A percentile compares a stretch with the other conserved stretches of the same genome.
Conservation (phyloP, 805 yeast species). For the Pichia pseudocactophila region DNA sequence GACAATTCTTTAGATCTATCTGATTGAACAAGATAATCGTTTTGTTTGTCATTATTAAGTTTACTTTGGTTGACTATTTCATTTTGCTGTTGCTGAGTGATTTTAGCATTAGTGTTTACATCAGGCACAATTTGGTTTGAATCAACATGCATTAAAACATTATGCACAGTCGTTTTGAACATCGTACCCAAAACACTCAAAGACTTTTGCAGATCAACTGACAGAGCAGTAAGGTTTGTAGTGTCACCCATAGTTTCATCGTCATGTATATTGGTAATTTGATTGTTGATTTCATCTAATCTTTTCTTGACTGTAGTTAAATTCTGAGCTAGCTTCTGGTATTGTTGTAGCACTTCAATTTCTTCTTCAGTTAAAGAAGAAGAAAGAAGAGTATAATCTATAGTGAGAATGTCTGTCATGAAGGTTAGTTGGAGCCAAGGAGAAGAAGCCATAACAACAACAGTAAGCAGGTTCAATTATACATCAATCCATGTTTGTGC, state of each 20-base stretch:
- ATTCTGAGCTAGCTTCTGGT: conserved; percentile 30
- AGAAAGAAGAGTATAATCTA: conserved; percentile 4
- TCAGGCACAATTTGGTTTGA: conserved; percentile 3
- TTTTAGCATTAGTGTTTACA: not conserved
- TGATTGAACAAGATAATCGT: too few relatives aligned
- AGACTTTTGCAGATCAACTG: conserved; percentile 11
- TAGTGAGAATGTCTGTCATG: conserved; percentile 7
- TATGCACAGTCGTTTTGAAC: conserved; percentile 24
- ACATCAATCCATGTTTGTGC: not conserved
- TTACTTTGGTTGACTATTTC: too few relatives aligned
- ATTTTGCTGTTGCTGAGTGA: too few relatives aligned
- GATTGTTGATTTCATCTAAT: conserved; percentile 15
- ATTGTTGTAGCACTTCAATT: conserved; percentile 29
- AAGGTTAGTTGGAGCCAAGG: too few relatives aligned
- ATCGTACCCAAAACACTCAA: conserved; percentile 23
- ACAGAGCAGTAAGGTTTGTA: not conserved
- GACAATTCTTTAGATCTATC: too few relatives aligned
- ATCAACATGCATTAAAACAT: conserved; percentile 12
- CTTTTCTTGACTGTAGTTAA: conserved; percentile 21
- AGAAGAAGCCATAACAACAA: too few relatives aligned
- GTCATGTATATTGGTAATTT: not conserved
- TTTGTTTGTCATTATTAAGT: too few relatives aligned
- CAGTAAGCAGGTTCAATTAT: too few relatives aligned
- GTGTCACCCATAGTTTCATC: not conserved
- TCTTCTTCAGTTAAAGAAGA: conserved; percentile 19